Percentiles rank a stretch among this genome's conserved stretches.
Conservation (phyloP, 305 asterid genomes). For the Solanum hybrid region DNA sequence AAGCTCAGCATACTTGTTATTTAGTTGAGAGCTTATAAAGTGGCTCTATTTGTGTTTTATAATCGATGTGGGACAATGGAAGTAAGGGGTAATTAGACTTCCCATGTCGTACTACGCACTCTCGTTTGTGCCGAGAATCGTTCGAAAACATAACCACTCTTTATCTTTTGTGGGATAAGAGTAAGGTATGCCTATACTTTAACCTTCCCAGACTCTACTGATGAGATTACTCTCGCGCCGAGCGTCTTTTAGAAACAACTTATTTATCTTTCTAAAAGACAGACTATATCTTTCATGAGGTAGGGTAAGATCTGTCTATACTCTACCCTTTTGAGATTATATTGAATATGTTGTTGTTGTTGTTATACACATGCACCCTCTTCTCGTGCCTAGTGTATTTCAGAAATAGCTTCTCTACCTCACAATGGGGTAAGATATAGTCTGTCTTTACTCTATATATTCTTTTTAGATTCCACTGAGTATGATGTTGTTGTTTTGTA, state of each 20-base stretch:
- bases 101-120: background rate
- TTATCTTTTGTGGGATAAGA: background rate
- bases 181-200: background rate
- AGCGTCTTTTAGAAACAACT: too few relatives aligned
- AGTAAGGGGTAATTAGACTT: background rate
- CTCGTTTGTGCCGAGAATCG: background rate
- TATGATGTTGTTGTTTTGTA: too few relatives aligned
- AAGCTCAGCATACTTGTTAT: background rate
- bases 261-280: too few relatives aligned
- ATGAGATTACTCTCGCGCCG: background rate
- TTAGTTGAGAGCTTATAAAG: background rate
- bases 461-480: too few relatives aligned
- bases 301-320: background rate
- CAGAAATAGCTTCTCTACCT: background rate
- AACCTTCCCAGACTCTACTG: background rate
- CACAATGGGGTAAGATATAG: background rate
- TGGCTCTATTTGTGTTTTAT: background rate
- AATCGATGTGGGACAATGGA: background rate
- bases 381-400: background rate
- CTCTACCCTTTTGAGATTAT: background rate
- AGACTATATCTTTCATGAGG: background rate
- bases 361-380: too few relatives aligned
- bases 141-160: background rate
- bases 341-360: background rate
- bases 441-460: too few relatives aligned